phyloP scores from a whole-genome alignment of 2,329 filamentous ascomycete species.

The Microsporum ferrugineum region DNA sequence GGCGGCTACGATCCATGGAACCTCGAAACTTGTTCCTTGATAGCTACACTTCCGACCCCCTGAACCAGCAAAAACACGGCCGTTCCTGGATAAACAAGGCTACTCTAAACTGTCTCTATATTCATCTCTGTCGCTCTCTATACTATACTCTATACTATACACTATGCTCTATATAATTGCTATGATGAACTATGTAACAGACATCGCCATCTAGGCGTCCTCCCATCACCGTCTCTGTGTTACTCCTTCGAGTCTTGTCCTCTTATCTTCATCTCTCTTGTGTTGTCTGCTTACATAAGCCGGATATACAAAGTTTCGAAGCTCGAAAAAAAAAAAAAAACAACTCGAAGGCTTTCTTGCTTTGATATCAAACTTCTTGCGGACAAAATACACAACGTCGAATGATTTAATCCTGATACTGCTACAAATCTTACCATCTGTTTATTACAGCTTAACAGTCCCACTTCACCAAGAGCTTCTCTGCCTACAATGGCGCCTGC shows the following conservation, averaged over 20 bases:
- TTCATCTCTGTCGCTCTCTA: too few species aligned
- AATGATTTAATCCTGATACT: neutral
- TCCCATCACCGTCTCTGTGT: too few species aligned
- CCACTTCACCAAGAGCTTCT: neutral
- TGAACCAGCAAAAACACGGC: too few species aligned
- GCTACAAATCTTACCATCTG: neutral
- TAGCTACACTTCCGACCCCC: neutral
- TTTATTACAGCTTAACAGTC: neutral
- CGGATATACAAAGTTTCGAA: neutral
- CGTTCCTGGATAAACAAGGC: too few species aligned
- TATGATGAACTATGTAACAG: too few species aligned
- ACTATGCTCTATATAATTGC: too few species aligned
- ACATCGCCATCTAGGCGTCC: neutral
- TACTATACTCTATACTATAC: too few species aligned
- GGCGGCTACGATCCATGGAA: neutral
- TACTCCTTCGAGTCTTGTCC: neutral
- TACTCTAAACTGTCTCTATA: too few species aligned
- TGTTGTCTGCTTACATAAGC: neutral
- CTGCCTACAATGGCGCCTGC: slow-evolving; percentile 1
- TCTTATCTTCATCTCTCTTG: neutral
- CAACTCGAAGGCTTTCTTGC: neutral
- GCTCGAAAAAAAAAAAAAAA: neutral
- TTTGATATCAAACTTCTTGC: neutral
- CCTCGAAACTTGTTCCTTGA: neutral
- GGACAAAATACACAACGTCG: neutral